Evolutionary conservation across 2,329 filamentous ascomycete species (phyloP).

Genomic region (Fusarium pseudocircinatum): DNA sequence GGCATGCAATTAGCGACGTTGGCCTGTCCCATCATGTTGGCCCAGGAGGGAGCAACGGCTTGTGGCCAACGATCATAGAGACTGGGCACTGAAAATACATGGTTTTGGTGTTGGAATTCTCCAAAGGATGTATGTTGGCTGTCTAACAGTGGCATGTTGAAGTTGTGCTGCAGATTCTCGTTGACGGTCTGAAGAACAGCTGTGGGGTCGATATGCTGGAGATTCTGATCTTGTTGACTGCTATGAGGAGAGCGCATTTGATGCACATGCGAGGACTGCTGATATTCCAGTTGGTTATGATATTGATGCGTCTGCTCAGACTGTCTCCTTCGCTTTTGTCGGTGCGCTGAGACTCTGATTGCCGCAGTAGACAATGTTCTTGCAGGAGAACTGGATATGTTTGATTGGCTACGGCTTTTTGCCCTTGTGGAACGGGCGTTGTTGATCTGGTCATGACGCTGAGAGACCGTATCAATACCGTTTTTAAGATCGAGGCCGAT

Average conservation of each 20-base stretch:
- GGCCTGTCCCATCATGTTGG: constrained; percentile 29
- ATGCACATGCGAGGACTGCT: constrained; percentile 24
- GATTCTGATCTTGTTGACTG: constrained; percentile 20
- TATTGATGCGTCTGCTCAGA: constrained; percentile 18
- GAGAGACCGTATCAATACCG: background rate
- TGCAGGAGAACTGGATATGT: constrained; percentile 12
- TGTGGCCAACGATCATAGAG: constrained; percentile 12
- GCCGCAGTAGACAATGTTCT: constrained; percentile 14
- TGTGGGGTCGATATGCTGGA: constrained; percentile 35
- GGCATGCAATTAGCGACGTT: constrained; percentile 21
- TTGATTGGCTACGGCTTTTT: constrained; percentile 24
- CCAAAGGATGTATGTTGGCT: constrained; percentile 24
- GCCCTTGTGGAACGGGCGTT: constrained; percentile 7
- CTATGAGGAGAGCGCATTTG: constrained; percentile 25
- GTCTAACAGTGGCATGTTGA: constrained; percentile 18
- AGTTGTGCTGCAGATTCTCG: constrained; percentile 30
- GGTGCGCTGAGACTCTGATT: constrained; percentile 21
- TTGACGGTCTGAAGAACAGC: constrained; percentile 36
- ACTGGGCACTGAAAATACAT: constrained; percentile 18
- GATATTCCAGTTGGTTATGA: constrained; percentile 15
- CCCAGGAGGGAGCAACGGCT: constrained; percentile 25
- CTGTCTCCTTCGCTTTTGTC: constrained; percentile 33
- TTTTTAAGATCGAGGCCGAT: constrained; percentile 32
- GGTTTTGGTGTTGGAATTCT: constrained; percentile 27
- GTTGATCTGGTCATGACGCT: constrained; percentile 5